These are phyloP conservation scores for Pelagophyceae sp. DNA, from an alignment of 352 stramenopile species.

Conservation along the genomic window DNA sequence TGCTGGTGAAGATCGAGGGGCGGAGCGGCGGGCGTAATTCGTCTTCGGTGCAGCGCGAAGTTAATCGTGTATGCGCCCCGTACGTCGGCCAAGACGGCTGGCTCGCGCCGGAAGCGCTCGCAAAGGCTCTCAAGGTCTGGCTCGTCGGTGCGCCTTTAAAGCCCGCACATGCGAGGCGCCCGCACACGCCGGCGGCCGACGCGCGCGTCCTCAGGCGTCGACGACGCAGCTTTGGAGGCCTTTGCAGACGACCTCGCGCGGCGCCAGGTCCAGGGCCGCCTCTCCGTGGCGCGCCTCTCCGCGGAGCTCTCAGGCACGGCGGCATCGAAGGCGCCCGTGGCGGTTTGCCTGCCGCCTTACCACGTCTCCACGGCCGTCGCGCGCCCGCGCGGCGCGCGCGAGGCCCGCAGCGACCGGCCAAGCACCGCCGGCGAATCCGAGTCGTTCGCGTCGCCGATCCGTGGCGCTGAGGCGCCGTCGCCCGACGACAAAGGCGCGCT, in stretches of 20 bases:
- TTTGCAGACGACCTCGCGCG: neutral
- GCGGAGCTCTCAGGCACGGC: neutral
- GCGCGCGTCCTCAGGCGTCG: too few relatives aligned
- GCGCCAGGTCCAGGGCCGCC: neutral
- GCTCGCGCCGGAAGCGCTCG: neutral
- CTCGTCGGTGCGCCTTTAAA: conserved; percentile 6
- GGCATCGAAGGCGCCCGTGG: neutral
- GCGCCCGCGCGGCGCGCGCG: too few relatives aligned
- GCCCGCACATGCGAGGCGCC: too few relatives aligned
- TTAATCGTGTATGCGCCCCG: neutral
- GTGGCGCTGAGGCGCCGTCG: neutral
- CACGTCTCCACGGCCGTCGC: neutral
- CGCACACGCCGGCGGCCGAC: too few relatives aligned
- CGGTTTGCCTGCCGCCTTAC: neutral
- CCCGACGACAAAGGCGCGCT: neutral
- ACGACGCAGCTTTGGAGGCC: neutral
- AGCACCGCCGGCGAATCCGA: too few relatives aligned
- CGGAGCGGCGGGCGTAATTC: neutral
- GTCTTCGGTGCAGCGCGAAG: neutral
- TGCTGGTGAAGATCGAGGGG: conserved; percentile 7
- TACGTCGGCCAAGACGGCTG: neutral
- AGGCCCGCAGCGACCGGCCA: too few relatives aligned
- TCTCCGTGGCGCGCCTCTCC: neutral
- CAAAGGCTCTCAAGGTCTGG: neutral
- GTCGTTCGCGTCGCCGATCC: too few relatives aligned